phyloP scores from a whole-genome alignment of 495 filamentous ascomycete genomes.

The Letharia columbiana region DNA sequence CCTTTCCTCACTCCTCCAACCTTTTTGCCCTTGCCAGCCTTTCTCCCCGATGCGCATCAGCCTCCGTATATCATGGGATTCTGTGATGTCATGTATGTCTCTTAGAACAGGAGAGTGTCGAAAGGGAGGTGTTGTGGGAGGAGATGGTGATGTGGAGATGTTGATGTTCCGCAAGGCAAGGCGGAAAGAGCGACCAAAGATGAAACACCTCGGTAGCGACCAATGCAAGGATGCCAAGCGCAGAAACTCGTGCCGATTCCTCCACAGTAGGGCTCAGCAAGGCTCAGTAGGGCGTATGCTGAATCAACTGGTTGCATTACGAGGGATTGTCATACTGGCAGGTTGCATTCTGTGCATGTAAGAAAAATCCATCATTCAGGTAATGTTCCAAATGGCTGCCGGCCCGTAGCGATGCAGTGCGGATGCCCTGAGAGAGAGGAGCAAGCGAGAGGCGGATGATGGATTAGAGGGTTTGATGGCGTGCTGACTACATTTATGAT shows the following conservation, averaged over 20 bases:
- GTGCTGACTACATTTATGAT: slow-evolving; percentile 6
- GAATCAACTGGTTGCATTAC: not conserved
- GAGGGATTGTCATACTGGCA: not conserved
- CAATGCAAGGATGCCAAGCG: slow-evolving; percentile 11
- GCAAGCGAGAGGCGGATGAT: not conserved
- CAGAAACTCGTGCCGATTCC: not conserved
- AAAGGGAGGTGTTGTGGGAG: not conserved
- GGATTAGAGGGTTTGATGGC: not conserved
- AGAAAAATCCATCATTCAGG: not conserved
- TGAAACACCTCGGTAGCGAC: slow-evolving; percentile 16
- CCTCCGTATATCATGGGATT: not conserved
- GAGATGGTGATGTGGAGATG: slow-evolving; percentile 12
- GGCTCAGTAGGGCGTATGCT: not conserved
- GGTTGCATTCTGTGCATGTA: not conserved
- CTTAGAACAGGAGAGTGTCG: not conserved
- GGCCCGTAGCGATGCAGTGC: slow-evolving; percentile 4
- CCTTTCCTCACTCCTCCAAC: slow-evolving; percentile 4
- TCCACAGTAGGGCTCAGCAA: not conserved
- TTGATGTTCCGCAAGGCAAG: slow-evolving; percentile 2
- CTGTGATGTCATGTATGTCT: not conserved
- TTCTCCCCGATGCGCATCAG: not conserved
- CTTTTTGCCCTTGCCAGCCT: not conserved
- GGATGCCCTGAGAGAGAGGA: not conserved
- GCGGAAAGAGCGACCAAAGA: slow-evolving; percentile 13
- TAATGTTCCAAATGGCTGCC: not conserved